Evolutionary conservation across 352 stramenopile genomes (phyloP), one percentile per base, ranked within the genome.

Genomic region (Globisporangium barbulae): DNA sequence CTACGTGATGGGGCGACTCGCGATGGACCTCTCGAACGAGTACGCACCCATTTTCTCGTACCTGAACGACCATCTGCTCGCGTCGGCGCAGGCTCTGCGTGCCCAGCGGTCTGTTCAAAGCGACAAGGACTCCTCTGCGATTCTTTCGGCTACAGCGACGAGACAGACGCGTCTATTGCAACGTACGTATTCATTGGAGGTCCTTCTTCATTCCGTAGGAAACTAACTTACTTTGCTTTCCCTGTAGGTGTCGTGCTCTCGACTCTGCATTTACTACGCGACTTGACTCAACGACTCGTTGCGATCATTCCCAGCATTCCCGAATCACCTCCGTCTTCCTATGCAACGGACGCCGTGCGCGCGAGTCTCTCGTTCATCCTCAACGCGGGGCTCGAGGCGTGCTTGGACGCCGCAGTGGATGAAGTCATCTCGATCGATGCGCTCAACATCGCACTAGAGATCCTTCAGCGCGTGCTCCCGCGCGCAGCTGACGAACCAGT

Each of bases 361-460:
- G 61, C 69, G 35, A 77, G 74, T 67, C 53, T 85, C 19, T 71
- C 75, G 12, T 63, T 70, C 47, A 58, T 88, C 49, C 74, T 89
- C 17, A 75, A 63, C 37, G 53, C 65, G 49, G 79, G 78, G 17
- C 55, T 88, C 19, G 74, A 78, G 33, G 58, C 68, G 6, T 90
- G 80, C 37, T 54, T 93, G 52, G 70, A 76, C 55, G 70, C 65
- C 22, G 78, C 48, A 25, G 65, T 74, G 45, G 68, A 77, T 15
- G 71, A 75, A 10, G 15, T 74, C 9, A 44, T 85, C 25, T 50
- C 63, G 5, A 49, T 71, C 10, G 64, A 72, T 1, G 73, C 80
- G 41, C 65, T 89, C 12, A 75, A 76, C 19, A 60, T 83, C 52
- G 70, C 62, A 19, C 70, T 89, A n/a, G 79, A 87, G 53, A 89